Base-by-base conservation (phyloP, 2,329 filamentous ascomycete species). In the Arthrobotrys pseudoclavata region DNA sequence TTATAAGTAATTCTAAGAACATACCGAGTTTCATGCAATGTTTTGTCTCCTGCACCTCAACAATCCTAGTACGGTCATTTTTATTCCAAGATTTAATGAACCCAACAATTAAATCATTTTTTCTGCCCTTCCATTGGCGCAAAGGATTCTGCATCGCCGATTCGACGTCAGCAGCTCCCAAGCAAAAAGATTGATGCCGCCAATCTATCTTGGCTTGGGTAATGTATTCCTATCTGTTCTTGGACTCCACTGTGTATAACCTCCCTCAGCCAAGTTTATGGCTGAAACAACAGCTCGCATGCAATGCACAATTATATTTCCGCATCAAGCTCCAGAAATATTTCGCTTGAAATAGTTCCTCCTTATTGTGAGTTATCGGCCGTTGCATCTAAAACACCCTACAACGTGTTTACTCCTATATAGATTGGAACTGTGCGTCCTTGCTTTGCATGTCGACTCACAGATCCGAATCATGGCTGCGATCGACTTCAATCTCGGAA, bases 191-290 rank as follows among this genome's bases (percentile, higher is more conserved):
- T 40, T 12, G 4, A 40, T 53, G 42, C 7, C 9, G 15, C 31
- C 47, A 26, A 26, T 50, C 4, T 53, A 68, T 47, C 64, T 68
- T 68, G 64, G 64, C 64, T 68, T 68, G 60, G 64, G 64, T 68
- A 68, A 68, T 60, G 20, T 26, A 37, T 22, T 37, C 29, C 29
- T n/a, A 22, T 55, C 52, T 22, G 4, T 24, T 60, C 34, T 24
- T 42, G 34, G 34, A n/a, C 34, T n/a, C 34, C 6, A 34, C 26
- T 50, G 26, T 60, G 20, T 60, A 60, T 42, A 34, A 34, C 18
- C 34, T 34, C 42, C 34, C 55, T 20, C 1, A 42, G 55, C 55
- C 20, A 60, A 42, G 55, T 26, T n/a, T 31, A 60, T 60, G 34
- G 55, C 55, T 60, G 55, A 60, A 60, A 60, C 55, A 12, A 26